Evolutionary conservation across 1,139 yeast species (phyloP).

Genomic region (Suhomyces wounanorum): DNA sequence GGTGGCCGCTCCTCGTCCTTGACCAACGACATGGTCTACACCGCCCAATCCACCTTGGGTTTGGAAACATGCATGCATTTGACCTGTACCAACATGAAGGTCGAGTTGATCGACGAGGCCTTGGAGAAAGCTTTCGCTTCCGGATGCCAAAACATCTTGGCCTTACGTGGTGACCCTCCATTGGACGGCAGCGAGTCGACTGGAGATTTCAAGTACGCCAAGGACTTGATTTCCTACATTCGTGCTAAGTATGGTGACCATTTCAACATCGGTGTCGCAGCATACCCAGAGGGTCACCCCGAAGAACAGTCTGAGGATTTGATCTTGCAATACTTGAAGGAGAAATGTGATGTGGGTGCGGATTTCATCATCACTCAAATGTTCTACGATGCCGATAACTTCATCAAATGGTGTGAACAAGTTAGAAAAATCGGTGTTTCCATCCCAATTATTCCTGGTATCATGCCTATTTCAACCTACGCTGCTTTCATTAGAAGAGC

Average conservation of each 20-base stretch:
- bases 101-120: slow-evolving; percentile 80
- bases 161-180: slow-evolving; percentile 80
- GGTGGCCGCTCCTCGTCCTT: slow-evolving; percentile 84
- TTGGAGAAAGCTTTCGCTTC: slow-evolving; percentile 81
- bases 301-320: slow-evolving; percentile 68
- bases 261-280: slow-evolving; percentile 75
- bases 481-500: slow-evolving; percentile 92
- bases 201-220: slow-evolving; percentile 77
- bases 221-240: slow-evolving; percentile 59
- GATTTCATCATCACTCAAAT: slow-evolving; percentile 91
- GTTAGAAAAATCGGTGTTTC: slow-evolving; percentile 75
- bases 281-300: slow-evolving; percentile 78
- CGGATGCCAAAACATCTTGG: slow-evolving; percentile 92
- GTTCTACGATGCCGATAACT: slow-evolving; percentile 85
- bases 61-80: slow-evolving; percentile 97
- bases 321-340: slow-evolving; percentile 69
- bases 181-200: slow-evolving; percentile 65
- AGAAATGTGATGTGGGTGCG: slow-evolving; percentile 92
- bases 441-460: slow-evolving; percentile 93
- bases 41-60: slow-evolving; percentile 90
- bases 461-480: slow-evolving; percentile 96
- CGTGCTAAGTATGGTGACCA: slow-evolving; percentile 58
- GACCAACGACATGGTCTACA: slow-evolving; percentile 88
- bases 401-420: slow-evolving; percentile 75
- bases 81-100: slow-evolving; percentile 95